phyloP scores from a whole-genome alignment of 176 grass and related monocot genomes.

The Ananas comosus region DNA sequence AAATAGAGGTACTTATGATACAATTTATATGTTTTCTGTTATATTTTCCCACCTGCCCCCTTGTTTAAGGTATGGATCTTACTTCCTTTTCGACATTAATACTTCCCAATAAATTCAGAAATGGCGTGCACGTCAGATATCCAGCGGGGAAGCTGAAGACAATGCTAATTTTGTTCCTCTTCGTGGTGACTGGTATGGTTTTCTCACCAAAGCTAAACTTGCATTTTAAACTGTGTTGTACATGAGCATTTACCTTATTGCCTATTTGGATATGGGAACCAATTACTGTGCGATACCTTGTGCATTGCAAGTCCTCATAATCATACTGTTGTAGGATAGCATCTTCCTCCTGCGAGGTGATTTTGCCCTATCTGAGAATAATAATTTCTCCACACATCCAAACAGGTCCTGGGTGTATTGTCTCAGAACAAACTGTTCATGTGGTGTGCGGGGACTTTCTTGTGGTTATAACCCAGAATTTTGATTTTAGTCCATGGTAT shows the following conservation, averaged over 20 bases:
- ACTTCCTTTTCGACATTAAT: slow-evolving; percentile 5
- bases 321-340: too few relatives aligned
- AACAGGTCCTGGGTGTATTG: too few relatives aligned
- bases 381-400: too few relatives aligned
- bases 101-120: slow-evolving; percentile 33
- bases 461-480: too few relatives aligned
- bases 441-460: too few relatives aligned
- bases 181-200: slow-evolving; percentile 77
- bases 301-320: too few relatives aligned
- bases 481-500: too few relatives aligned
- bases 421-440: too few relatives aligned
- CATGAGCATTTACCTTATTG: neutral
- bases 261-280: too few relatives aligned
- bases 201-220: neutral
- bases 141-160: slow-evolving; percentile 66
- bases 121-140: slow-evolving; percentile 73
- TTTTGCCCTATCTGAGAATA: too few relatives aligned
- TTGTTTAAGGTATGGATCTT: neutral
- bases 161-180: slow-evolving; percentile 94
- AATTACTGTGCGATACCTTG: too few relatives aligned
- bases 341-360: too few relatives aligned
- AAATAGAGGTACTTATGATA: slow-evolving; percentile 50
- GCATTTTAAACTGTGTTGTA: neutral
- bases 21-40: slow-evolving; percentile 7
- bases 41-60: neutral